Conservation (phyloP, 192 early-diverging fungal genomes). For the Umbelopsis sp. region DNA sequence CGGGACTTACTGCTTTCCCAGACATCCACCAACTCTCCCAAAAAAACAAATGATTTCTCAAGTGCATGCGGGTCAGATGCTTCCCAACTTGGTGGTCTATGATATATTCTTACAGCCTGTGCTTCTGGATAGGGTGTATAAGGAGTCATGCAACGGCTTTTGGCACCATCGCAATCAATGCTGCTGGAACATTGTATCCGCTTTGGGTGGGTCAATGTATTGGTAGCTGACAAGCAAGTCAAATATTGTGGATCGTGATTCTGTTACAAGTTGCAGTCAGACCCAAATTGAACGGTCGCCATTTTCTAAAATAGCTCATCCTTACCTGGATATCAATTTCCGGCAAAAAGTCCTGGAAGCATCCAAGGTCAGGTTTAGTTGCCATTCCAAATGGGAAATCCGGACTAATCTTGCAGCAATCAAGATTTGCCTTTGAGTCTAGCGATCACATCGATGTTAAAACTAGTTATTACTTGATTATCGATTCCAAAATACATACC, state of each 20-base stretch:
- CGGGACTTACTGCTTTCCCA: constrained; percentile 62
- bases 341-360: constrained; percentile 42
- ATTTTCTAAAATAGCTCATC: not conserved
- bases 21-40: constrained; percentile 69
- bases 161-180: constrained; percentile 29
- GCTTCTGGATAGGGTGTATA: constrained; percentile 50
- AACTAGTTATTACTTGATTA: not conserved
- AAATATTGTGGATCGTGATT: not conserved
- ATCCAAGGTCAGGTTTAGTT: constrained; percentile 40
- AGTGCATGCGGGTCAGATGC: not conserved
- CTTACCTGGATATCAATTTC: not conserved
- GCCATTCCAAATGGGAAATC: constrained; percentile 59
- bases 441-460: not conserved
- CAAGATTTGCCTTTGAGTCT: constrained; percentile 25
- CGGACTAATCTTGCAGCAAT: constrained; percentile 60
- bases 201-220: constrained; percentile 35
- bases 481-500: not conserved
- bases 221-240: constrained; percentile 41
- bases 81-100: constrained; percentile 42
- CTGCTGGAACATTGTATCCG: constrained; percentile 40
- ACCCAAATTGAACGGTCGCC: no score
- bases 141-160: constrained; percentile 51
- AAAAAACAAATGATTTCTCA: constrained; percentile 56
- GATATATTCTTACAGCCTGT: constrained; percentile 58
- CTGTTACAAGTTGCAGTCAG: not conserved